Conservation (phyloP, 2,329 filamentous ascomycete genomes). For the Clonostachys solani region DNA sequence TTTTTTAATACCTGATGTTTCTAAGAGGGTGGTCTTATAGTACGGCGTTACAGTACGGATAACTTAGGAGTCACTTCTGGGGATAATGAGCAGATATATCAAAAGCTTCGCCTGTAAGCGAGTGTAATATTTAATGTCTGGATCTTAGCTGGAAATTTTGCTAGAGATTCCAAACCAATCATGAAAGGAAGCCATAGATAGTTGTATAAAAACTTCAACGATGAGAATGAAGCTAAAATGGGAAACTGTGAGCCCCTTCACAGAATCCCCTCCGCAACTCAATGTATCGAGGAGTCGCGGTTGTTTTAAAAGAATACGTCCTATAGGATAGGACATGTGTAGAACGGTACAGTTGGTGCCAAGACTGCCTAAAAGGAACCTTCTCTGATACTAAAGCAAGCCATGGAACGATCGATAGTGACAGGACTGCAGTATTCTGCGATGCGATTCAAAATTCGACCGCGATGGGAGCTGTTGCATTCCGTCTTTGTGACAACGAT, state of each 20-base stretch:
- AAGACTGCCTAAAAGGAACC: slow-evolving; percentile 1
- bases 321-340: slow-evolving; percentile 3
- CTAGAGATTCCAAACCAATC: not conserved
- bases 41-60: too few relatives aligned
- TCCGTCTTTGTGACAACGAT: too few relatives aligned
- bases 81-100: too few relatives aligned
- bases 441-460: not conserved
- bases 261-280: not conserved
- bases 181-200: not conserved
- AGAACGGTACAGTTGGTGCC: slow-evolving; percentile 3
- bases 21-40: too few relatives aligned
- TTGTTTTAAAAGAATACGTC: not conserved
- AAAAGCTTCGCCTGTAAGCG: not conserved
- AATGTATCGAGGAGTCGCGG: slow-evolving; percentile 1
- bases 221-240: slow-evolving; percentile 2
- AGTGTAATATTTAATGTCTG: not conserved
- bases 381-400: slow-evolving; percentile 3
- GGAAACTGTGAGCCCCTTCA: slow-evolving; percentile 3
- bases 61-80: too few relatives aligned
- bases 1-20: too few relatives aligned
- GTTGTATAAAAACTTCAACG: slow-evolving; percentile 5
- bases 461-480: not conserved
- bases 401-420: slow-evolving; percentile 4
- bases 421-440: slow-evolving; percentile 7
- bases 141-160: not conserved